Evolutionary conservation across 176 grass and related monocot species (phyloP).

Genomic region (Musa beccarii): DNA sequence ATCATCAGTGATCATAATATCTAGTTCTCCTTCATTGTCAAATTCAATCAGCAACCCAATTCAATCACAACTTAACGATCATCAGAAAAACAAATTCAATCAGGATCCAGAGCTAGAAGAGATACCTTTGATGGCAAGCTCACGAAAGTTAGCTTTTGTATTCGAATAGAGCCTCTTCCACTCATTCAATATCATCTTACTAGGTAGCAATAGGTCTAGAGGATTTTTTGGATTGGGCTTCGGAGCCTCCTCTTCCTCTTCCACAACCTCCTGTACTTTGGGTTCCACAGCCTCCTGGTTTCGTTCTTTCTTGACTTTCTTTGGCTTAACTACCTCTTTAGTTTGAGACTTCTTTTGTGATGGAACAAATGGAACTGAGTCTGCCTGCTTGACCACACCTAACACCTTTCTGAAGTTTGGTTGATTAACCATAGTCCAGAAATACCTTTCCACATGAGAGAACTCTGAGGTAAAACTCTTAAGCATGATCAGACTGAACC

Average conservation of each 20-base stretch:
- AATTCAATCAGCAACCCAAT: neutral
- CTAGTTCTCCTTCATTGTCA: neutral
- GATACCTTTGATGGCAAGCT: slow-evolving; percentile 82
- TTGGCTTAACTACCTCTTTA: slow-evolving; percentile 52
- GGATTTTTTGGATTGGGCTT: slow-evolving; percentile 81
- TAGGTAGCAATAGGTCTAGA: slow-evolving; percentile 68
- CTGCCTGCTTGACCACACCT: slow-evolving; percentile 53
- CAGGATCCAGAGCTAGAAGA: neutral
- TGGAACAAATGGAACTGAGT: slow-evolving; percentile 37
- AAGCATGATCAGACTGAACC: slow-evolving; percentile 40
- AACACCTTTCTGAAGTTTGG: slow-evolving; percentile 51
- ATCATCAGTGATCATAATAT: neutral
- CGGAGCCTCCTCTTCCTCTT: slow-evolving; percentile 66
- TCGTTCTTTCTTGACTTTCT: slow-evolving; percentile 49
- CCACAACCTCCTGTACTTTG: slow-evolving; percentile 29
- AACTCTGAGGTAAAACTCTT: slow-evolving; percentile 61
- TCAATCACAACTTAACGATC: neutral
- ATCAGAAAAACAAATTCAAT: too few relatives aligned
- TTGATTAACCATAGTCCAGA: slow-evolving; percentile 85
- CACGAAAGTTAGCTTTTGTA: slow-evolving; percentile 77
- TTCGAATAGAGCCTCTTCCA: slow-evolving; percentile 90
- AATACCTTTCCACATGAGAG: slow-evolving; percentile 83
- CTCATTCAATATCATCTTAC: slow-evolving; percentile 85
- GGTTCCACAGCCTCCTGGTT: slow-evolving; percentile 50
- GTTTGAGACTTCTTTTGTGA: slow-evolving; percentile 39